Evolutionary conservation across 1,284 basidiomycete species (phyloP).

Genomic region (Apiotrichum mycotoxinovorans): DNA sequence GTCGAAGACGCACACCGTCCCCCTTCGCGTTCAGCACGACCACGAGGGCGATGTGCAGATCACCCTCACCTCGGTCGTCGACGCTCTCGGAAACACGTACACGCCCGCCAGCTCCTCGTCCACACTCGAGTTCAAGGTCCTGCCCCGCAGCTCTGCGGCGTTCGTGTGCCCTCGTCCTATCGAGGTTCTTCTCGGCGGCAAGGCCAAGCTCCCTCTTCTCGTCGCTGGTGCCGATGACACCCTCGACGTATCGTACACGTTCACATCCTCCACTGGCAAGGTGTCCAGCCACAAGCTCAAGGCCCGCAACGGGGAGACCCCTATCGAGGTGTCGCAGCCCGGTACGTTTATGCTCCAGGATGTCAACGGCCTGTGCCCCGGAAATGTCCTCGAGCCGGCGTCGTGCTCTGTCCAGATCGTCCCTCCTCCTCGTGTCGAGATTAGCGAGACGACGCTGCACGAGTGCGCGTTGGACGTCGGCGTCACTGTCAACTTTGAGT

Average conservation of each 20-base stretch:
- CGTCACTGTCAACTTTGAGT: constrained; percentile 76
- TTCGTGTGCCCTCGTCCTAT: constrained; percentile 71
- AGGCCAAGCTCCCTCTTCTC: constrained; percentile 26
- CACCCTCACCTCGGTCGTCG: constrained; percentile 42
- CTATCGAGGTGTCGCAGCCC: constrained; percentile 60
- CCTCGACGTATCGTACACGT: constrained; percentile 29
- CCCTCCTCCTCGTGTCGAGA: constrained; percentile 72
- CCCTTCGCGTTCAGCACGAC: constrained; percentile 37
- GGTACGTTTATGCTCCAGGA: constrained; percentile 78
- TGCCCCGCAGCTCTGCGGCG: constrained; percentile 68
- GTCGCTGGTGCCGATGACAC: constrained; percentile 20
- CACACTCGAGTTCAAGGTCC: constrained; percentile 64
- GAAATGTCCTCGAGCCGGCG: constrained; percentile 76
- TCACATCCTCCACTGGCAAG: constrained; percentile 19
- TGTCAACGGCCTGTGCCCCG: constrained; percentile 71
- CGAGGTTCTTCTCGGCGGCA: constrained; percentile 61
- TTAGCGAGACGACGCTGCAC: constrained; percentile 84
- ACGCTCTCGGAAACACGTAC: constrained; percentile 54
- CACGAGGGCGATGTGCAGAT: constrained; percentile 51
- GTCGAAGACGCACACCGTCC: constrained; percentile 39
- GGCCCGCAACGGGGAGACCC: constrained; percentile 53
- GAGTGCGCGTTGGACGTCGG: constrained; percentile 94
- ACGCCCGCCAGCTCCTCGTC: constrained; percentile 28
- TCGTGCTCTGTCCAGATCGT: constrained; percentile 69
- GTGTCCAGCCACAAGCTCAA: constrained; percentile 43